A percentile compares a stretch with the other conserved stretches of the same genome.
phyloP scores from a whole-genome alignment of 2,329 filamentous ascomycete species.

The Rhinocladiella similis region DNA sequence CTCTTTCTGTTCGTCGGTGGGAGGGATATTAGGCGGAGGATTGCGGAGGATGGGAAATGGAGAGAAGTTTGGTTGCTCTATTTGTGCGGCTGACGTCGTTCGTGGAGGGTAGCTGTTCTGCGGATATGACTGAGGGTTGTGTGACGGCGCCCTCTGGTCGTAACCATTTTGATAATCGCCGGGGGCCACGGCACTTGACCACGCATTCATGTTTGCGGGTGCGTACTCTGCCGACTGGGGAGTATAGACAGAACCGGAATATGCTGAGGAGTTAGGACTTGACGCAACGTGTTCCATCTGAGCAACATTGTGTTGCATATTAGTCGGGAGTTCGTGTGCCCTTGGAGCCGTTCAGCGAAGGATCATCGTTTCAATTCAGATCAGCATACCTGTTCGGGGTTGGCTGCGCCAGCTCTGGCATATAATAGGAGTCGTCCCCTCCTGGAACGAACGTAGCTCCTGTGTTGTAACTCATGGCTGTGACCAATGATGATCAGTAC shows the following conservation, averaged over 20 bases:
- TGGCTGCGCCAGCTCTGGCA: conserved; percentile 69
- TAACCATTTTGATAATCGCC: conserved; percentile 40
- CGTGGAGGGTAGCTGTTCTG: conserved; percentile 50
- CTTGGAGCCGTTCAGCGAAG: conserved; percentile 78
- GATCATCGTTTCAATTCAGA: conserved; percentile 47
- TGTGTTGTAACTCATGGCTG: conserved; percentile 28
- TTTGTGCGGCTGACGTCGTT: conserved; percentile 49
- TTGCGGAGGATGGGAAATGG: conserved; percentile 83
- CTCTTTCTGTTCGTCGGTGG: conserved; percentile 92
- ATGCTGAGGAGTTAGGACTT: conserved; percentile 19
- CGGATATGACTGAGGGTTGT: conserved; percentile 19
- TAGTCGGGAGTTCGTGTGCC: conserved; percentile 65
- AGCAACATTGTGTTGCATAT: conserved; percentile 93
- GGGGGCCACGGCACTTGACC: conserved; percentile 7
- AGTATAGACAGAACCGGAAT: conserved; percentile 22
- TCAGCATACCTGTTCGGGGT: conserved; percentile 65
- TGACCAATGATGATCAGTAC: background rate
- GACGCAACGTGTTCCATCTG: conserved; percentile 69
- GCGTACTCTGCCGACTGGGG: conserved; percentile 21
- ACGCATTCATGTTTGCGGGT: conserved; percentile 5
- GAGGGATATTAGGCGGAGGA: conserved; percentile 82
- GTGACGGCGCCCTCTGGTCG: conserved; percentile 19
- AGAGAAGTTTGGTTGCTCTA: conserved; percentile 75
- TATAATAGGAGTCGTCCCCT: conserved; percentile 67
- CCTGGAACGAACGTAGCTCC: conserved; percentile 69